Conservation (phyloP, 1,139 yeast species). For the Martiniozyma asiatica region DNA sequence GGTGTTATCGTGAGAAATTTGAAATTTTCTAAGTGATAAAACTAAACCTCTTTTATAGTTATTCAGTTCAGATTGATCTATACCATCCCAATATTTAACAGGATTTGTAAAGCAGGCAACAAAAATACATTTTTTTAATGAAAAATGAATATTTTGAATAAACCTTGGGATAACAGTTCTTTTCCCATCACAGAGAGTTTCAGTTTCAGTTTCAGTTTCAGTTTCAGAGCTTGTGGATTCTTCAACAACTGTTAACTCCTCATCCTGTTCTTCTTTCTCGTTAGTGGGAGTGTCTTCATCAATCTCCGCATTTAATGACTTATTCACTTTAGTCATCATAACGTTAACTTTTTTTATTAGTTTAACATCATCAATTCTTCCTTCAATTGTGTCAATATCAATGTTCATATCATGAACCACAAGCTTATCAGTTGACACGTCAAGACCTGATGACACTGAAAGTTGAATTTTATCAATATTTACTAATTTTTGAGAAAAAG, state of each 20-base stretch:
- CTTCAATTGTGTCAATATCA: constrained; percentile 11
- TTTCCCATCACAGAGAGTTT: background rate
- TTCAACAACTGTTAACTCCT: too few relatives aligned
- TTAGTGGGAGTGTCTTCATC: too few relatives aligned
- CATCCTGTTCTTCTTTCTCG: too few relatives aligned
- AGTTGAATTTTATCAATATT: constrained; percentile 11
- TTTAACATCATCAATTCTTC: constrained; percentile 11
- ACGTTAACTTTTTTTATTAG: constrained; percentile 12
- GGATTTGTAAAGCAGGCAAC: constrained; percentile 19
- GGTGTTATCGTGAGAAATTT: constrained; percentile 8
- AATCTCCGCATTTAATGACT: too few relatives aligned
- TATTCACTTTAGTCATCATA: background rate
- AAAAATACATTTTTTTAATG: constrained; percentile 11
- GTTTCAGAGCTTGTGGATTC: background rate
- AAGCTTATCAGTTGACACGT: constrained; percentile 4
- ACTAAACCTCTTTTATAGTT: constrained; percentile 18
- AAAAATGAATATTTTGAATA: constrained; percentile 9
- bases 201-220: background rate
- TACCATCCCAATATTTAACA: constrained; percentile 17
- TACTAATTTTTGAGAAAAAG: constrained; percentile 7
- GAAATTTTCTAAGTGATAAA: constrained; percentile 5
- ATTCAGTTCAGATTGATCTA: constrained; percentile 19
- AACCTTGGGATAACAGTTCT: constrained; percentile 8
- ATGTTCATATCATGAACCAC: constrained; percentile 8
- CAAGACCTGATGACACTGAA: constrained; percentile 7